A percentile compares a stretch with the other conserved stretches of the same genome.
phyloP scores from a whole-genome alignment of 345 rosid genomes.

The Eucalyptus guilfoylei region DNA sequence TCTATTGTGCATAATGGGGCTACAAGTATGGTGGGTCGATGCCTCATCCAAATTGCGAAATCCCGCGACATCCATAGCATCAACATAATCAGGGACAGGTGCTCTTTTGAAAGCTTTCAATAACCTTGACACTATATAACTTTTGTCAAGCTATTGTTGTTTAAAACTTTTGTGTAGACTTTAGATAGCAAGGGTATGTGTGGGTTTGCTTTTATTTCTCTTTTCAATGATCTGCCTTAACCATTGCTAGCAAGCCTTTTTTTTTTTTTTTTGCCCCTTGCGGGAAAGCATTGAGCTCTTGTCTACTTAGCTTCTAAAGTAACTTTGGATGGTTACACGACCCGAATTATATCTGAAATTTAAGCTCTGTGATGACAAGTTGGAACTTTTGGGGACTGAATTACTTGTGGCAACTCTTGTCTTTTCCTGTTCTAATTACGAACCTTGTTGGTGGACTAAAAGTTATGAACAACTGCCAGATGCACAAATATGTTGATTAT shows the following conservation, averaged over 20 bases:
- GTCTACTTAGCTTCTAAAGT: not conserved
- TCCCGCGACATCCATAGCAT: slow-evolving; percentile 55
- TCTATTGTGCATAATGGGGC: slow-evolving; percentile 90
- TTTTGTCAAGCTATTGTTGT: not conserved
- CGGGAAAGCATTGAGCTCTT: not conserved
- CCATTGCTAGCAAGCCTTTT: not conserved
- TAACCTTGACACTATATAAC: not conserved
- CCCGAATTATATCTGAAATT: not conserved
- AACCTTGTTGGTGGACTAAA: not conserved
- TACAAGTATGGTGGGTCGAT: slow-evolving; percentile 84
- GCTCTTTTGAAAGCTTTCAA: not conserved
- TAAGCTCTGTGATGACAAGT: not conserved
- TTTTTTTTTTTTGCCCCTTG: not conserved
- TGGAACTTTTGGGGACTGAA: not conserved
- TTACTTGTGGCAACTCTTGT: not conserved
- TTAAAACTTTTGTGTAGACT: not conserved
- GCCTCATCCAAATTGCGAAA: slow-evolving; percentile 75
- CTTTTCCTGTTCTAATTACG: not conserved
- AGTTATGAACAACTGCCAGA: not conserved
- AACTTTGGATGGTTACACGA: not conserved
- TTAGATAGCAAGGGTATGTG: not conserved
- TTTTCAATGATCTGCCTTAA: too few relatives aligned
- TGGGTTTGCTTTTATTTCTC: not conserved
- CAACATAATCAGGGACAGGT: slow-evolving; percentile 85
- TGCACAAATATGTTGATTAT: not conserved